Evolutionary conservation across 345 rosid species (phyloP).

Genomic region (Moringa oleifera): DNA sequence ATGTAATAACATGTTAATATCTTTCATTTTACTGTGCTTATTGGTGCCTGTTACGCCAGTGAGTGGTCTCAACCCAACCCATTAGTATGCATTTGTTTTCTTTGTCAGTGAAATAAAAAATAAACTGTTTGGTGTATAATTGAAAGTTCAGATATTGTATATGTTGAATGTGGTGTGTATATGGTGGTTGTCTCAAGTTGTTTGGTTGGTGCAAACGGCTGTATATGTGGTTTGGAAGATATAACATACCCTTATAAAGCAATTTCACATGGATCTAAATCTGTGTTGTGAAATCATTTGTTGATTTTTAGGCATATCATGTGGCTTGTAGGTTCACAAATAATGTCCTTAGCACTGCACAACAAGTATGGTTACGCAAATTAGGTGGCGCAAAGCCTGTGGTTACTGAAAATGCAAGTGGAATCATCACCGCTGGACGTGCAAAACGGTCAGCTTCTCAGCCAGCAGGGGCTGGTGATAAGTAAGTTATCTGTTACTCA

Average conservation of each 20-base stretch:
- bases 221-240: neutral
- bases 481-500: conserved; percentile 32
- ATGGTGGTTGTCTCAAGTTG: neutral
- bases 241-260: neutral
- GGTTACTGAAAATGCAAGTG: conserved; percentile 70
- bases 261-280: neutral
- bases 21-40: no score
- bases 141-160: neutral
- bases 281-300: neutral
- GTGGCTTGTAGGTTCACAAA: conserved; percentile 72
- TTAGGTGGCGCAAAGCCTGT: conserved; percentile 91
- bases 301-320: conserved; percentile 2
- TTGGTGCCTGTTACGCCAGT: no score
- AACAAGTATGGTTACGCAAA: conserved; percentile 94
- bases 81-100: neutral
- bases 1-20: no score
- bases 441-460: conserved; percentile 84
- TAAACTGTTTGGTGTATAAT: neutral
- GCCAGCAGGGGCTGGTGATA: conserved; percentile 61
- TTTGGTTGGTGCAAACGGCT: neutral
- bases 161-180: neutral
- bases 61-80: neutral
- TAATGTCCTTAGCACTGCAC: conserved; percentile 92
- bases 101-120: neutral
- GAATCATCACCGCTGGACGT: conserved; percentile 89